Evolutionary conservation across 331 rosid genomes (phyloP).

Genomic region (Quercus lobata): DNA sequence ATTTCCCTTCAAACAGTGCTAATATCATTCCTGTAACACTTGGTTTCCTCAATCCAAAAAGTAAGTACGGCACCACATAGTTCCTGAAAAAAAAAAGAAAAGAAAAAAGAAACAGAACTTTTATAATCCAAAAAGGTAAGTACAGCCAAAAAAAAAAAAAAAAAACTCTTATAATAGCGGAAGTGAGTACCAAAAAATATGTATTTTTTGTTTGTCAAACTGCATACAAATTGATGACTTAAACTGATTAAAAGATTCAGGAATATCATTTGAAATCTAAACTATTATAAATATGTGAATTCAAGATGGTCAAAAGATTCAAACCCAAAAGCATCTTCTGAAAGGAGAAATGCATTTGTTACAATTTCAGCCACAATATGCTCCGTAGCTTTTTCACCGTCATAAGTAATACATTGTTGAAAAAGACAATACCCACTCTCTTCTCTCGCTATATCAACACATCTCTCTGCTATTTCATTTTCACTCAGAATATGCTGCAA

Average conservation of each 20-base stretch:
- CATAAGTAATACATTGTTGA: constrained; percentile 17
- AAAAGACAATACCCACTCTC: constrained; percentile 24
- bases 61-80: constrained; percentile 18
- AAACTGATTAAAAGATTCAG: no score
- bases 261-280: not conserved
- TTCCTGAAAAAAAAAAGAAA: constrained; percentile 23
- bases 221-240: no score
- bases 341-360: not conserved
- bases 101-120: not conserved
- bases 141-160: no score
- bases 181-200: no score
- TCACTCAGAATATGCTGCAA: constrained; percentile 22
- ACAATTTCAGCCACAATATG: constrained; percentile 4
- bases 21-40: no score
- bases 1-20: no score
- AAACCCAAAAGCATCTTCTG: constrained; percentile 32
- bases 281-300: not conserved
- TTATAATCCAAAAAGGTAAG: no score
- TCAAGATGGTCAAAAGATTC: not conserved
- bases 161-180: no score
- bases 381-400: not conserved
- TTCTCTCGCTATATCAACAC: not conserved
- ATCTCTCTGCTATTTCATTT: constrained; percentile 10
- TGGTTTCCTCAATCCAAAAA: no score
- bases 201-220: no score